Base-by-base conservation (phyloP, 306 rosid species). In the Abrus pulchellus region DNA sequence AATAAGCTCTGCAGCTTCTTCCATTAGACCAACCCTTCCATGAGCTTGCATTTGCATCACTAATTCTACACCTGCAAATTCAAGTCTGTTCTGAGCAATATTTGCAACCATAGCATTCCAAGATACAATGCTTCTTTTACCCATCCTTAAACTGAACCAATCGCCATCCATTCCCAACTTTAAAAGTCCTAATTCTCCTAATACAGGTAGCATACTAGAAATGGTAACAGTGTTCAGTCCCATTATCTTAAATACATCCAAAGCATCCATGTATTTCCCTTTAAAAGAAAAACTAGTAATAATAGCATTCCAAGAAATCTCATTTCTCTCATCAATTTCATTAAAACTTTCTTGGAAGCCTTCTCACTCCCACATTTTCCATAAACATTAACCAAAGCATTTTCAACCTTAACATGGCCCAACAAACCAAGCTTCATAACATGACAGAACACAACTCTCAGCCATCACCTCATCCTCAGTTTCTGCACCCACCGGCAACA, bases 31-130 rank as follows among this genome's bases (percentile, higher is more conserved):
- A 71, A 94, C 93, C 60, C 98, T 87, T 78, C 98, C 98, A 5
- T 92, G 90, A 32, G 80, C 82, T 81, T 91, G 97, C 98, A 94
- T 92, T 83, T 72, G 82, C 80, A 85, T 84, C 74, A 89, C 67
- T 40, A 92, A 83, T 74, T 83, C 90, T 48, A 90, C 67, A 13
- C 97, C 93, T 48, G 72, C 94, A 86, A 72, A 70, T 81, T 90
- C 90, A 55, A 85, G 87, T 76, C 89, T 84, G 64, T 91, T 92
- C 83, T 88, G 97, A 77, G 92, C 91, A 56, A 80, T 89, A 90
- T 92, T 94, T 12, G 97, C 96, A 60, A 92, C 63, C 98, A 91
- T 91, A 29, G 97, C 92, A 89, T 92, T 94, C 97, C 97, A 94
- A 14, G 98, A 91, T 69, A 92, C 98, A 56, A 80, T 69, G 50